Conservation (phyloP, 2,329 filamentous ascomycete species). For the Aureobasidium lini region DNA sequence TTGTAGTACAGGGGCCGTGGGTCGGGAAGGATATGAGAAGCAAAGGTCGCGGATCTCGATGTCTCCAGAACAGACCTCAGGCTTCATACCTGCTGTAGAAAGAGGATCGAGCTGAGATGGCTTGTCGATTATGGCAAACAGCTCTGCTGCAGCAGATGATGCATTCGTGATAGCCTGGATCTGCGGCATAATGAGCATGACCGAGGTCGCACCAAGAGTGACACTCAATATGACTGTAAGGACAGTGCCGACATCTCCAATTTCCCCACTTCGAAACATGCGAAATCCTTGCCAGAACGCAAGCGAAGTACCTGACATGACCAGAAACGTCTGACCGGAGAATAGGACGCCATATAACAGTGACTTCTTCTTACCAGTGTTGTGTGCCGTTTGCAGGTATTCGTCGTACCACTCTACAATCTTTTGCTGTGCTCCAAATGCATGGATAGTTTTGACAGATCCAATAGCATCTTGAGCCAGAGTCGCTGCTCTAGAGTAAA, state of each 20-base stretch:
- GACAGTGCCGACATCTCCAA: slow-evolving; percentile 27
- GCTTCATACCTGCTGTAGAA: slow-evolving; percentile 19
- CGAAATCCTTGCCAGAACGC: slow-evolving; percentile 40
- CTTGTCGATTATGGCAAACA: slow-evolving; percentile 37
- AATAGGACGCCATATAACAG: slow-evolving; percentile 37
- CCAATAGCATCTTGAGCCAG: slow-evolving; percentile 46
- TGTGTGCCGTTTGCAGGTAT: slow-evolving; percentile 35
- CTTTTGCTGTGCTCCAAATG: slow-evolving; percentile 41
- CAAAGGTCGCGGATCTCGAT: slow-evolving; percentile 57
- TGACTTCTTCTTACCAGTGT: slow-evolving; percentile 39
- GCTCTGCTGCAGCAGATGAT: slow-evolving; percentile 33
- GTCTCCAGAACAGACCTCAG: slow-evolving; percentile 31
- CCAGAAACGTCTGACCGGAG: slow-evolving; percentile 36
- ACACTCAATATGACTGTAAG: slow-evolving; percentile 15
- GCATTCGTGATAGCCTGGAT: slow-evolving; percentile 37
- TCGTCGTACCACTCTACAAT: slow-evolving; percentile 38
- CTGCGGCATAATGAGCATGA: slow-evolving; percentile 35
- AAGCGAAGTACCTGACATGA: slow-evolving; percentile 32
- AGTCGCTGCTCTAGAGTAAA: slow-evolving; percentile 38
- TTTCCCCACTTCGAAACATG: slow-evolving; percentile 28
- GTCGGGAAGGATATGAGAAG: slow-evolving; percentile 60
- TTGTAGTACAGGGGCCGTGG: slow-evolving; percentile 30
- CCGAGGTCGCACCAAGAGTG: slow-evolving; percentile 32
- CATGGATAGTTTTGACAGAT: slow-evolving; percentile 43
- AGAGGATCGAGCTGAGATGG: slow-evolving; percentile 34